Evolutionary conservation across 2,329 filamentous ascomycete species (phyloP).

Genomic region (Trichoderma arundinaceum): DNA sequence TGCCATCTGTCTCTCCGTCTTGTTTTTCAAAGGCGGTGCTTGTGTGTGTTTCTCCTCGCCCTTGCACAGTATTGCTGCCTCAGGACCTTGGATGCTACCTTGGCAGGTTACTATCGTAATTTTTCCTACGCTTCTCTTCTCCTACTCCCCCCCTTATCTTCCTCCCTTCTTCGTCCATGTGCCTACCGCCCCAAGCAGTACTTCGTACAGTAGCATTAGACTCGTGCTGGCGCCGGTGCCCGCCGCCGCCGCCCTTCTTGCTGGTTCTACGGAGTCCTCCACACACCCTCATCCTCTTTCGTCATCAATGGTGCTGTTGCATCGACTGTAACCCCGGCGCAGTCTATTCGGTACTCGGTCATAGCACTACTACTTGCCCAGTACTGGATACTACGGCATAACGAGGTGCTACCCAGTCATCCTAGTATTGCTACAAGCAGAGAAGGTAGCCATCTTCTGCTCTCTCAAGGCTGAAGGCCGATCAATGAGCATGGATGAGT

Average conservation of each 20-base stretch:
- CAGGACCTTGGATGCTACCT: too few species aligned
- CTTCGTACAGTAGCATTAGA: not conserved
- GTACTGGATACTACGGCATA: not conserved
- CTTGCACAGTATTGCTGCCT: too few species aligned
- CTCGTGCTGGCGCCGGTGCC: not conserved
- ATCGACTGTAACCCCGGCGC: slow-evolving; percentile 2
- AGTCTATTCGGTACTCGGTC: slow-evolving; percentile 15
- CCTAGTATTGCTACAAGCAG: too few species aligned
- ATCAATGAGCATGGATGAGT: not conserved
- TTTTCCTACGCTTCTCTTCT: too few species aligned
- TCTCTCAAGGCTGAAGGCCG: slow-evolving; percentile 7
- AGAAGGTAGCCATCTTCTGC: too few species aligned
- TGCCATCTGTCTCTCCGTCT: too few species aligned
- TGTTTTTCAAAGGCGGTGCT: too few species aligned
- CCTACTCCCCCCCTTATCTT: too few species aligned
- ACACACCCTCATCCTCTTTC: slow-evolving; percentile 2
- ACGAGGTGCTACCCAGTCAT: too few species aligned
- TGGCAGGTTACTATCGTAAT: too few species aligned
- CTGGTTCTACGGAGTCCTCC: not conserved
- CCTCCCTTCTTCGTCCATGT: slow-evolving; percentile 8
- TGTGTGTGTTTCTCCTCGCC: too few species aligned
- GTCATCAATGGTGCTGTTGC: slow-evolving; percentile 12
- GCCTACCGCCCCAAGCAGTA: not conserved
- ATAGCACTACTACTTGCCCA: not conserved
- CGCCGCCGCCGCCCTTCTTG: slow-evolving; percentile 3